Evolutionary conservation across 129 eudicot species (phyloP), one percentile per base, ranked within the genome.

Genomic region (Calendula officinalis): DNA sequence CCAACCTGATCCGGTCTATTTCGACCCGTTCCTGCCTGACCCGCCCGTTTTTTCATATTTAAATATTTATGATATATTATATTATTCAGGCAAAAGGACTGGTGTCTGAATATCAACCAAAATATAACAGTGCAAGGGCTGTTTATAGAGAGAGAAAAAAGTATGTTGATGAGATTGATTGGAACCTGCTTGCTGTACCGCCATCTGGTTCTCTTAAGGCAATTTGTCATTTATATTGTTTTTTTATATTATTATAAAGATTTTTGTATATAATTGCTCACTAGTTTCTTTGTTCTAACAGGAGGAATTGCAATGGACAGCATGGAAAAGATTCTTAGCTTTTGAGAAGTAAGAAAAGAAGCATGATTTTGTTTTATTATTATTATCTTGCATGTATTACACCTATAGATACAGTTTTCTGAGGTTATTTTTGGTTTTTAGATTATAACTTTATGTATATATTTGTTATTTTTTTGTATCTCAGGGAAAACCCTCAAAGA

Each of bases 161-260:
- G 75, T 94, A 83, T 60, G 64, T 84, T 41, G 99, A 89, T 76
- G 99, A 94, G 77, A 94, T 94, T 65, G 97, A 94, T 69, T 94
- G 99, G 99, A 94, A 94, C 74, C 76, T 94, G 84, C 90, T 94
- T 70, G 97, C 99, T 27, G 86, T 94, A 32, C 99, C 99, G 7
- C 95, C 99, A 40, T 75, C 99, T 42, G 97, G 99, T 48, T 78
- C 97, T 75, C 64, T 78, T 69, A 89, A 94, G 97, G 99, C 74
- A 75, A 40, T 64, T 41, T 49, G 2, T 22, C 30, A 22, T 50
- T 34, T 63, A 48, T 67, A 5, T 42, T 17, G 55, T 68, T 44
- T 13, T 12, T 6, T 50, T 33, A 4, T 47, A n/a, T 53, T 32
- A 33, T 51, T 50, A 15, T 33, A 36, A 15, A 17, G 8, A 1